Evolutionary conservation across 2,329 filamentous ascomycete species (phyloP).

Genomic region (Ophiostoma sp.): DNA sequence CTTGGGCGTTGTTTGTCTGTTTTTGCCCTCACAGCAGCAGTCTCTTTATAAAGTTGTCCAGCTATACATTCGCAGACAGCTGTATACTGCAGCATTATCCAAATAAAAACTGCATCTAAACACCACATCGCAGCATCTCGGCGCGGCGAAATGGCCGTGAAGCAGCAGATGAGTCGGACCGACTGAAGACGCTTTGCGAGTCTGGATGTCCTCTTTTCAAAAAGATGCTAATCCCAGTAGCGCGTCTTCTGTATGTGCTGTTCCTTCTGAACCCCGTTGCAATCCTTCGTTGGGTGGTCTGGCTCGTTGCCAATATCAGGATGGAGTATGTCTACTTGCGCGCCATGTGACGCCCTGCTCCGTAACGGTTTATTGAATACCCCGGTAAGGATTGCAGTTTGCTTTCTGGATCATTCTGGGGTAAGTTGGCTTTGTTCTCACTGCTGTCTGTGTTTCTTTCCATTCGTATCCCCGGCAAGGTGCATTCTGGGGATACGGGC

Average conservation of each 20-base stretch:
- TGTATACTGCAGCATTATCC: background rate
- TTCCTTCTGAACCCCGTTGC: background rate
- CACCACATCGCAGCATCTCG: background rate
- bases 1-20: background rate
- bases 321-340: background rate
- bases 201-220: background rate
- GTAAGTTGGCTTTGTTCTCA: background rate
- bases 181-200: background rate
- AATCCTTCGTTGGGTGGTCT: background rate
- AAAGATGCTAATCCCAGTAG: background rate
- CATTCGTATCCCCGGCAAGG: background rate
- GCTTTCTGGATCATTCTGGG: background rate
- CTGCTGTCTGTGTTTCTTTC: background rate
- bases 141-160: conserved; percentile 4
- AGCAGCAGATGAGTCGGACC: background rate
- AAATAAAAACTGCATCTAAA: background rate
- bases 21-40: background rate
- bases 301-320: background rate
- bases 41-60: background rate
- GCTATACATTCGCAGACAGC: too few species aligned
- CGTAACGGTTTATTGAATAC: background rate
- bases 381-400: background rate
- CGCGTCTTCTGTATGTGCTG: background rate
- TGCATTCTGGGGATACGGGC: background rate
- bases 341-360: background rate